Conservation (phyloP, 768 basidiomycete species). For the Suillus subaureus region DNA sequence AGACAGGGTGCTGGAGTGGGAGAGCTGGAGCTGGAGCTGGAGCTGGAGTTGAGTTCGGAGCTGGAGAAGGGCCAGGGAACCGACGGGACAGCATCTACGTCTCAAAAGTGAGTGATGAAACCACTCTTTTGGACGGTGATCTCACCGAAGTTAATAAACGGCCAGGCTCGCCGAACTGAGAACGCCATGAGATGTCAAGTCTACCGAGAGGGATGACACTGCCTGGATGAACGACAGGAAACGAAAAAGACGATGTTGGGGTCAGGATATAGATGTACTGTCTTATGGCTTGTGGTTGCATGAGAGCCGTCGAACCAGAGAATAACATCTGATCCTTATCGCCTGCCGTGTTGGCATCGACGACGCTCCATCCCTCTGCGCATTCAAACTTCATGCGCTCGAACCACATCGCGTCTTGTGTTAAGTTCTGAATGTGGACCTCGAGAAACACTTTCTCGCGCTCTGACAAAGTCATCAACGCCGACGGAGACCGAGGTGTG, state of each 20-base stretch:
- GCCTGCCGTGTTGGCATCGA: slow-evolving; percentile 50
- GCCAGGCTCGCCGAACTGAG: slow-evolving; percentile 83
- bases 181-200: slow-evolving; percentile 87
- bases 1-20: slow-evolving; percentile 47
- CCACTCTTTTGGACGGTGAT: background rate
- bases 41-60: slow-evolving; percentile 17
- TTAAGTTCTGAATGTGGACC: slow-evolving; percentile 89
- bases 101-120: background rate
- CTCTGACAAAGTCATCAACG: slow-evolving; percentile 61
- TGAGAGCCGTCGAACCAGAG: slow-evolving; percentile 63
- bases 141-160: slow-evolving; percentile 79
- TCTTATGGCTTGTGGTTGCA: slow-evolving; percentile 83
- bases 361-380: slow-evolving; percentile 62
- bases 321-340: slow-evolving; percentile 46
- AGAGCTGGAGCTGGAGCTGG: slow-evolving; percentile 23
- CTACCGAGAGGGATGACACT: slow-evolving; percentile 79
- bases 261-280: slow-evolving; percentile 87
- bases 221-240: slow-evolving; percentile 58
- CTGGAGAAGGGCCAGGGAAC: slow-evolving; percentile 55
- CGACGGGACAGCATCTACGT: slow-evolving; percentile 74
- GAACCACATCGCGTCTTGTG: slow-evolving; percentile 74
- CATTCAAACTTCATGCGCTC: slow-evolving; percentile 82
- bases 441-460: slow-evolving; percentile 89
- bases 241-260: slow-evolving; percentile 46
- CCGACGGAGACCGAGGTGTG: slow-evolving; percentile 69